Conservation (phyloP, 441 rosid genomes). For the Gossypium schwendimanii region DNA sequence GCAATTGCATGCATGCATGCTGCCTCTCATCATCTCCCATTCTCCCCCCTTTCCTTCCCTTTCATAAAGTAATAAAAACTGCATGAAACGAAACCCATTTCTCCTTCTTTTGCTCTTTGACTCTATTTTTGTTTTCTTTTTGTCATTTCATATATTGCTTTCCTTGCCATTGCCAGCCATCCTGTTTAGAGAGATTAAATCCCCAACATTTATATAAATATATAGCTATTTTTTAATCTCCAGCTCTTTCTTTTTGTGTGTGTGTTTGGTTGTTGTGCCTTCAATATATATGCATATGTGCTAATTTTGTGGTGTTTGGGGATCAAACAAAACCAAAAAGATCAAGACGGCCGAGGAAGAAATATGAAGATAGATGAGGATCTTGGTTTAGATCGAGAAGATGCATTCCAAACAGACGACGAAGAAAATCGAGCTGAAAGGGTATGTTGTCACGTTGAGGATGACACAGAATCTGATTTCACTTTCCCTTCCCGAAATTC, state of each 20-base stretch:
- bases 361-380: slow-evolving; percentile 62
- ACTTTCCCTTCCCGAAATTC: slow-evolving; percentile 10
- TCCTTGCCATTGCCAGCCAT: background rate
- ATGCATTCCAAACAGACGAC: slow-evolving; percentile 58
- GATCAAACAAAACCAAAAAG: background rate
- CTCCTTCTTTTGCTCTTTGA: background rate
- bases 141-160: background rate
- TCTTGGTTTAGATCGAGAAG: slow-evolving; percentile 48
- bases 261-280: background rate
- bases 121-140: background rate
- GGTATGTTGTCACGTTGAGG: slow-evolving; percentile 31
- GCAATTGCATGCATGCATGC: slow-evolving; percentile 3
- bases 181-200: too few relatives aligned
- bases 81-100: background rate
- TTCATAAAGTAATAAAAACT: background rate
- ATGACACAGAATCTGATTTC: slow-evolving; percentile 33
- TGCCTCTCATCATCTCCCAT: background rate
- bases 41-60: background rate
- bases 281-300: background rate
- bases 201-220: too few relatives aligned
- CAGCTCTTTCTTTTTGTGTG: too few relatives aligned
- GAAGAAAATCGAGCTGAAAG: slow-evolving; percentile 67
- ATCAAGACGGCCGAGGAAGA: background rate
- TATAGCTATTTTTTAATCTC: too few relatives aligned
- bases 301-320: background rate